Conservation (phyloP, 805 yeast species). For the Candida multigemmis region DNA sequence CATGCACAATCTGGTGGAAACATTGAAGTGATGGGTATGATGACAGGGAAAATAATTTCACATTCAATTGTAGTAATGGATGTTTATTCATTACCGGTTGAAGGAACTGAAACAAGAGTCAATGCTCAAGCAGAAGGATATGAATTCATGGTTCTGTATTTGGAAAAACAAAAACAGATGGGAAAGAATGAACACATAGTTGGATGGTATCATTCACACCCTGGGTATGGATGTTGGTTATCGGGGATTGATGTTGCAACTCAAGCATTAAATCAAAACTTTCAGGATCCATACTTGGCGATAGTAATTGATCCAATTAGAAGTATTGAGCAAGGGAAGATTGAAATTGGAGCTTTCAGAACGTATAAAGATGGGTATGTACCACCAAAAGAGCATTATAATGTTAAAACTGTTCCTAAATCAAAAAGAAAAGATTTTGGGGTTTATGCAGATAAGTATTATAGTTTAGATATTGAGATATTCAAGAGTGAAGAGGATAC, state of each 20-base stretch:
- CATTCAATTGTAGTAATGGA: slow-evolving; percentile 63
- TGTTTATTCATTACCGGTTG: slow-evolving; percentile 82
- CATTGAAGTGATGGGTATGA: slow-evolving; percentile 92
- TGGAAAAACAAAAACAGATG: slow-evolving; percentile 34
- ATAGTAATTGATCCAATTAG: slow-evolving; percentile 79
- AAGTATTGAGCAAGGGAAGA: slow-evolving; percentile 50
- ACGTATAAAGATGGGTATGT: slow-evolving; percentile 42
- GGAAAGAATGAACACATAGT: slow-evolving; percentile 59
- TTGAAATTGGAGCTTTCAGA: slow-evolving; percentile 85
- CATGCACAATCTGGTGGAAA: slow-evolving; percentile 82
- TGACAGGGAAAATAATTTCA: slow-evolving; percentile 64
- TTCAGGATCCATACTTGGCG: slow-evolving; percentile 88
- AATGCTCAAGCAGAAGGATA: slow-evolving; percentile 92
- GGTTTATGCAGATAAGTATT: slow-evolving; percentile 60
- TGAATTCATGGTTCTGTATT: slow-evolving; percentile 86
- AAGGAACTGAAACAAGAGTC: slow-evolving; percentile 93
- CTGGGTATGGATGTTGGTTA: slow-evolving; percentile 96
- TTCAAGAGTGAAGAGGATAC: slow-evolving; percentile 37
- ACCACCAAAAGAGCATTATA: slow-evolving; percentile 1
- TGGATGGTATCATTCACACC: slow-evolving; percentile 98
- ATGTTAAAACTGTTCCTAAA: slow-evolving; percentile 12
- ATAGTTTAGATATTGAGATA: slow-evolving; percentile 53
- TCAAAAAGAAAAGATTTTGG: slow-evolving; percentile 60
- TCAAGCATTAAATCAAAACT: slow-evolving; percentile 74
- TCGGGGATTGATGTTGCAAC: slow-evolving; percentile 91